Evolutionary conservation across 2,329 filamentous ascomycete genomes (phyloP), one percentile per base, ranked within the genome.

Genomic region (Cladosporium sp.): DNA sequence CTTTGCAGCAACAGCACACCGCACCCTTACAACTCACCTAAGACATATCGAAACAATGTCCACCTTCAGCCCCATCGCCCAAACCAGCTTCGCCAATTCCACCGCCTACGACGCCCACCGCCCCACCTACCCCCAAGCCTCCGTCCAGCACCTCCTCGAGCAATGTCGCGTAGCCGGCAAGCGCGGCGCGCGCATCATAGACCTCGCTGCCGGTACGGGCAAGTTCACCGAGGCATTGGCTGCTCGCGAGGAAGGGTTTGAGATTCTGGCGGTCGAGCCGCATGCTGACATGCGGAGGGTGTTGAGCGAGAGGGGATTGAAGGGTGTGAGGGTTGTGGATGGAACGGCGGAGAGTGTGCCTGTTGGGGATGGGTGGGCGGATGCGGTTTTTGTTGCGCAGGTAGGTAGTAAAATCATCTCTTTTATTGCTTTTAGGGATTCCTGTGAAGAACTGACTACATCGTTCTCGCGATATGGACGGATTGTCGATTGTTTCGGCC

Each of bases 161-260:
- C 80, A 83, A 59, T 79, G 90, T n/a, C 77, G 80, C 6, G 75
- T 92, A 10, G 77, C 80, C 32, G 81, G 80, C 30, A 72, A 80
- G 21, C 61, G 77, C 7, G 78, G 80, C 55, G 83, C 84, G 15
- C 82, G 78, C 54, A 78, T 91, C 49, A 75, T 91, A 28, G 89
- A 92, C 74, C 80, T 92, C 21, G 89, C 85, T 1, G 87, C 88
- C 3, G 89, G 89, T 0, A 91, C 89, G 0, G 90, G 90, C 30
- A 91, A 91, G 73, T 88, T 91, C 72, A 91, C 89, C 0, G 86
- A 89, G 74, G 71, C 84, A 21, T 80, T 92, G 38, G 85, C 86
- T 7, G 79, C 76, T 15, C 80, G 88, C 34, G 79, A 82, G 0
- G 90, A 92, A 76, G 74, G 78, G 7, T 91, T 85, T 76, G 74